Percentiles rank a stretch among this genome's conserved stretches.
These are phyloP conservation scores for Colletotrichum sp. DNA, from an alignment of 2,329 filamentous ascomycete species.

Conservation along the genomic window DNA sequence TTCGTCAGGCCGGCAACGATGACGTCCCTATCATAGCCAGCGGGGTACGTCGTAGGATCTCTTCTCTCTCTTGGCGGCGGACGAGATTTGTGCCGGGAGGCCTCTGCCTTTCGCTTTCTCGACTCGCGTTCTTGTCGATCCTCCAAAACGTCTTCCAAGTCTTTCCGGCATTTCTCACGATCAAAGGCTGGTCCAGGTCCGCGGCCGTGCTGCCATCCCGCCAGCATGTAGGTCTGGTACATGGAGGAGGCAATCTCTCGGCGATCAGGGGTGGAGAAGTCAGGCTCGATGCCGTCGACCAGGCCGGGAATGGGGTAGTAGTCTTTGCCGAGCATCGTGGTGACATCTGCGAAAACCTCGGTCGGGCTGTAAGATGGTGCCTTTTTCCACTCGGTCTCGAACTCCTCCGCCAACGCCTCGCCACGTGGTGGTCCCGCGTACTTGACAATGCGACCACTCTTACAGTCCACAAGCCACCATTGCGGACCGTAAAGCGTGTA, in stretches of 20 bases:
- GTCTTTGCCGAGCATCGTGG: background rate
- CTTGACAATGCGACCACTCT: background rate
- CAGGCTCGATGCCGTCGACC: background rate
- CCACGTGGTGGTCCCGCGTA: background rate
- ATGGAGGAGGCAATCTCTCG: background rate
- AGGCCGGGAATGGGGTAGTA: background rate
- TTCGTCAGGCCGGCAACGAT: background rate
- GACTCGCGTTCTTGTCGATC: background rate
- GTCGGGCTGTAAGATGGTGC: background rate
- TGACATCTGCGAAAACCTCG: background rate
- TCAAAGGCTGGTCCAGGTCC: background rate
- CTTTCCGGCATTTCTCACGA: background rate
- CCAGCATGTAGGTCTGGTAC: background rate
- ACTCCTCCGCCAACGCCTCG: background rate
- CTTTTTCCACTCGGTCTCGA: background rate
- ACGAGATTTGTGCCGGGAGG: background rate
- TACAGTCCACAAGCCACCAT: constrained; percentile 4
- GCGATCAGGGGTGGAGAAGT: background rate
- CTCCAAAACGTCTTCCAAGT: background rate
- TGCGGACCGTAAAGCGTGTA: background rate
- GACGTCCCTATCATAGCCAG: background rate
- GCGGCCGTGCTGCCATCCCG: background rate
- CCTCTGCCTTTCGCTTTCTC: background rate
- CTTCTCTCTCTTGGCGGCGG: background rate
- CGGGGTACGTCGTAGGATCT: background rate